Percentiles rank a stretch among this genome's conserved stretches.
Evolutionary conservation across 1,284 basidiomycete genomes (phyloP).

Genomic region (Trametes polyzona): DNA sequence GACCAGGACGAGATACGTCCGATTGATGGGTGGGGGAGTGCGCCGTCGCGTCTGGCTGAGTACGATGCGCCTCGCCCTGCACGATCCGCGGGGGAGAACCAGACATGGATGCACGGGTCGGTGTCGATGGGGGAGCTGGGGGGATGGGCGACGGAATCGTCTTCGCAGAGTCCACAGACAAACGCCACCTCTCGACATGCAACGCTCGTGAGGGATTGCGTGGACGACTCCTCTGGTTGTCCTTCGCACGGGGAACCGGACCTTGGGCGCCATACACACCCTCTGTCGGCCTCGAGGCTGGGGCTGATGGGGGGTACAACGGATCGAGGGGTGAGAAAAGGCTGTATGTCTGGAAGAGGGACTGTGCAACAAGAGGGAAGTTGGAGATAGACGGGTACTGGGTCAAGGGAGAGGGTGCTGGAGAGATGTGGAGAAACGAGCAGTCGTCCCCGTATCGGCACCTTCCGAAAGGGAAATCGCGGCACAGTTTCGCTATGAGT

Average conservation of each 20-base stretch:
- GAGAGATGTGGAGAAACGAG: constrained; percentile 30
- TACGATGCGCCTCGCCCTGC: not conserved
- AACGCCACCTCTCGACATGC: constrained; percentile 17
- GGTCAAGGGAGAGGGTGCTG: constrained; percentile 7
- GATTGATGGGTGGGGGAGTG: not conserved
- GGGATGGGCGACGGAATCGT: not conserved
- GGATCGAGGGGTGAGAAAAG: not conserved
- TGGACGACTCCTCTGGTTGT: not conserved
- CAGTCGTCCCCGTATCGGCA: constrained; percentile 35
- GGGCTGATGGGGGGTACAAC: not conserved
- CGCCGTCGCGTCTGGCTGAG: not conserved
- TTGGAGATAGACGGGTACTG: constrained; percentile 2
- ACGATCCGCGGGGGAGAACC: not conserved
- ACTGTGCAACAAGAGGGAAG: constrained; percentile 2
- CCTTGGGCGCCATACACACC: not conserved
- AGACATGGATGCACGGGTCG: constrained; percentile 7
- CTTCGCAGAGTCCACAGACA: constrained; percentile 1
- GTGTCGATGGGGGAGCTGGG: constrained; percentile 25
- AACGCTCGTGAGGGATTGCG: constrained; percentile 1
- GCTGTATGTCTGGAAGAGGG: constrained; percentile 11
- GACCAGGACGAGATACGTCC: not conserved
- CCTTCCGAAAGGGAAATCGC: constrained; percentile 33
- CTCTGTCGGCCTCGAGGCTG: not conserved
- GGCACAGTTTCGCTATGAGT: constrained; percentile 33
- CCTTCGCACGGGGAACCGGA: not conserved